Conservation (phyloP, 495 filamentous ascomycete genomes). For the Xylaria telfairii region DNA sequence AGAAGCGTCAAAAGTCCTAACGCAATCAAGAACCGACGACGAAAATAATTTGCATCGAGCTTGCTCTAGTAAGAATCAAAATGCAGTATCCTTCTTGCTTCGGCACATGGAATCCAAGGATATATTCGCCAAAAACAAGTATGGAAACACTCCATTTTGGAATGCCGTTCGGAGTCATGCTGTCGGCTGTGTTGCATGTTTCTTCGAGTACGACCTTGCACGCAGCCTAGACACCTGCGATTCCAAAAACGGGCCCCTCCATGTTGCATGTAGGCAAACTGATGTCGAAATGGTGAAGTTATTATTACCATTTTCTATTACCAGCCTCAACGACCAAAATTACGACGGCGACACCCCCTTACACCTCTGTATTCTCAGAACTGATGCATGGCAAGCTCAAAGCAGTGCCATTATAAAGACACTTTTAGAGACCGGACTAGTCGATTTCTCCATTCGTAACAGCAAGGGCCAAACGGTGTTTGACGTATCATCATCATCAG, state of each 20-base stretch:
- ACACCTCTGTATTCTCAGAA: too few species aligned
- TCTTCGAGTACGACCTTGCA: not conserved
- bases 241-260: not conserved
- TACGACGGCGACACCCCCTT: too few species aligned
- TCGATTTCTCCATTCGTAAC: too few species aligned
- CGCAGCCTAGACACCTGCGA: not conserved
- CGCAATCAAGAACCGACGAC: not conserved
- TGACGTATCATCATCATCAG: too few species aligned
- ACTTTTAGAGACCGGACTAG: too few species aligned
- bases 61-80: not conserved
- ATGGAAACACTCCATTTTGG: not conserved
- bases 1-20: not conserved
- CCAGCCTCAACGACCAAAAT: too few species aligned
- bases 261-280: not conserved
- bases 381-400: too few species aligned
- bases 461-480: too few species aligned
- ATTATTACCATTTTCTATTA: too few species aligned
- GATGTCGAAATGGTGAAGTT: too few species aligned
- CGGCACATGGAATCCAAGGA: not conserved
- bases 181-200: not conserved
- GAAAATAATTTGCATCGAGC: not conserved
- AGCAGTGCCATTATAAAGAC: too few species aligned
- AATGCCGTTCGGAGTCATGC: not conserved
- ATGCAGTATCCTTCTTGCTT: not conserved
- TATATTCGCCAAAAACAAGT: not conserved